Conservation (phyloP, 208 protist genomes). For the Histomonas meleagridis region DNA sequence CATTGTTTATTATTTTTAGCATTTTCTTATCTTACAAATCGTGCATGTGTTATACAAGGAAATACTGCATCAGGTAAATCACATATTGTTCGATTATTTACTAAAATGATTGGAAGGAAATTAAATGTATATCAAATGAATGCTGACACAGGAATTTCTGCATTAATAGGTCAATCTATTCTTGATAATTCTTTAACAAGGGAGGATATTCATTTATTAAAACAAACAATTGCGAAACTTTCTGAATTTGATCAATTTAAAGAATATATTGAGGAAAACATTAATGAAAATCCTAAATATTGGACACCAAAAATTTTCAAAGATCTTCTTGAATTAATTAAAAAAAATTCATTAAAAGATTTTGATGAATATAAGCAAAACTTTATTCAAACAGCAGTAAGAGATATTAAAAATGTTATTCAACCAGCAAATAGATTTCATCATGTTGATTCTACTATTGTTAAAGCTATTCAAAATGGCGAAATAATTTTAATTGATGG, state of each 20-base stretch:
- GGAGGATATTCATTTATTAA: too few relatives aligned
- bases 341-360: too few relatives aligned
- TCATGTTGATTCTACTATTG: too few relatives aligned
- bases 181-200: too few relatives aligned
- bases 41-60: not conserved
- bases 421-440: too few relatives aligned
- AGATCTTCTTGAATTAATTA: not conserved
- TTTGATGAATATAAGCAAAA: too few relatives aligned
- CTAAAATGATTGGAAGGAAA: constrained; percentile 7
- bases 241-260: not conserved
- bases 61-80: not conserved
- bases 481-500: not conserved
- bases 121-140: not conserved
- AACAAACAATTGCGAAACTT: too few relatives aligned
- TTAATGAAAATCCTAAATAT: not conserved
- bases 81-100: not conserved
- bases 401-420: too few relatives aligned
- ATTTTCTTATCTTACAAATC: too few relatives aligned
- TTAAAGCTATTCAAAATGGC: not conserved
- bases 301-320: not conserved
- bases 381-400: too few relatives aligned
- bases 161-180: too few relatives aligned
- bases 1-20: not conserved
- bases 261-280: not conserved
- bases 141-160: too few relatives aligned